A percentile compares a stretch with the other conserved stretches of the same genome.
phyloP scores from a whole-genome alignment of 345 rosid species.

The Arabis alpina region DNA sequence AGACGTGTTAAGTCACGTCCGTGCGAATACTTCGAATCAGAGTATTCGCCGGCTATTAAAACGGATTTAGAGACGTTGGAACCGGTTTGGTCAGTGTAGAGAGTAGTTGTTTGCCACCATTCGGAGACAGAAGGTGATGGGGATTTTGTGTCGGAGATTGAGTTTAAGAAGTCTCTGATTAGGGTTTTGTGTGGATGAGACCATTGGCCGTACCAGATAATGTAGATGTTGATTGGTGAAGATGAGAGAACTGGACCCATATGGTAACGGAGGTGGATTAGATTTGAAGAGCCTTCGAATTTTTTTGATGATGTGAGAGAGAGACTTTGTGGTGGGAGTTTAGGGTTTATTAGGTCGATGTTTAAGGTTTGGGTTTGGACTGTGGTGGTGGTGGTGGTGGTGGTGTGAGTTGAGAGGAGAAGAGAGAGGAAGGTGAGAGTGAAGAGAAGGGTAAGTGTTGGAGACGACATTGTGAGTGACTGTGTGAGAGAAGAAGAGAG shows the following conservation, averaged over 20 bases:
- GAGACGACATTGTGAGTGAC: conserved; percentile 44
- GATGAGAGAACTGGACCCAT: conserved; percentile 99
- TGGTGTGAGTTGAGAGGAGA: conserved; percentile 7
- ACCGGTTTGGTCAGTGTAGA: conserved; percentile 97
- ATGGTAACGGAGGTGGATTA: conserved; percentile 88
- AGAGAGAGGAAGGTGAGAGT: conserved; percentile 16
- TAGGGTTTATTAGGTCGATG: conserved; percentile 60
- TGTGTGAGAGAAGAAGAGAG: neutral
- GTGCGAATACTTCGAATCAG: conserved; percentile 61
- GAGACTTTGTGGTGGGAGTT: conserved; percentile 67
- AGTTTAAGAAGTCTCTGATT: conserved; percentile 75
- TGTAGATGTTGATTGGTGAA: conserved; percentile 77
- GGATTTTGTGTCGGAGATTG: conserved; percentile 59
- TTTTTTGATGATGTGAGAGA: conserved; percentile 58
- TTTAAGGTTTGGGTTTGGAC: conserved; percentile 49
- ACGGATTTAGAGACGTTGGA: conserved; percentile 78
- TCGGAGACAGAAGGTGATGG: conserved; percentile 71
- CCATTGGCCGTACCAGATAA: conserved; percentile 97
- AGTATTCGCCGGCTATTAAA: conserved; percentile 71
- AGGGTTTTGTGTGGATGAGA: conserved; percentile 58
- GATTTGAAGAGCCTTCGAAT: conserved; percentile 85
- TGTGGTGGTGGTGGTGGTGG: conserved; percentile 12
- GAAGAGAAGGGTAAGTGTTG: conserved; percentile 29
- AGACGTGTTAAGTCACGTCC: conserved; percentile 75
- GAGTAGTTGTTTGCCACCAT: conserved; percentile 89